phyloP scores from a whole-genome alignment of 2,329 filamentous ascomycete species.

The Exophiala viscosa region DNA sequence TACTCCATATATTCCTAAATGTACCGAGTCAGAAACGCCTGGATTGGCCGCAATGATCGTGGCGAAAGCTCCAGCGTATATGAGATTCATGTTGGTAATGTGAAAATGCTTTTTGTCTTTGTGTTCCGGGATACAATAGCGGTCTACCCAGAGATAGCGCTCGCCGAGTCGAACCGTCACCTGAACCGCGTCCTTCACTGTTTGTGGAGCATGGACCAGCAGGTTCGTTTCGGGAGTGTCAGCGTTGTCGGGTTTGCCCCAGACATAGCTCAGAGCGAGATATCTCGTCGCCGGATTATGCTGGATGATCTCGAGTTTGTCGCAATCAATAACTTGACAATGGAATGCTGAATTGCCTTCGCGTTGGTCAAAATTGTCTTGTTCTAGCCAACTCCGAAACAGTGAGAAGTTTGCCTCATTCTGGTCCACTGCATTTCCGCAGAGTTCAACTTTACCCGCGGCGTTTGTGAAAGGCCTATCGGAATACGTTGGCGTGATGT shows the following conservation, averaged over 20 bases:
- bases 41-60: neutral
- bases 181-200: neutral
- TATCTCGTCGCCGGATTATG: neutral
- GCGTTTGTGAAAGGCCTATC: neutral
- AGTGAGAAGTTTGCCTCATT: neutral
- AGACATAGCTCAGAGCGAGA: conserved; percentile 1
- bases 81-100: neutral
- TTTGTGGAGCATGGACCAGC: neutral
- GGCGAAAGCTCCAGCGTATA: neutral
- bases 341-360: neutral
- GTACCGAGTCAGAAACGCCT: no score
- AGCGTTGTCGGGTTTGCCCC: neutral
- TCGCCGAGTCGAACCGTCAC: neutral
- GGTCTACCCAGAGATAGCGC: neutral
- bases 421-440: neutral
- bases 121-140: neutral
- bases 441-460: neutral
- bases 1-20: neutral
- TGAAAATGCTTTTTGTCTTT: neutral
- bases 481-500: neutral
- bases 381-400: neutral
- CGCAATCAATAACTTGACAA: neutral
- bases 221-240: no score
- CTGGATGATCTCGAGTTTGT: neutral
- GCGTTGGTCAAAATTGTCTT: neutral